Percentiles rank a stretch among this genome's conserved stretches.
phyloP scores from a whole-genome alignment of 2,329 filamentous ascomycete genomes.

The Scopulariopsis brevicaulis region DNA sequence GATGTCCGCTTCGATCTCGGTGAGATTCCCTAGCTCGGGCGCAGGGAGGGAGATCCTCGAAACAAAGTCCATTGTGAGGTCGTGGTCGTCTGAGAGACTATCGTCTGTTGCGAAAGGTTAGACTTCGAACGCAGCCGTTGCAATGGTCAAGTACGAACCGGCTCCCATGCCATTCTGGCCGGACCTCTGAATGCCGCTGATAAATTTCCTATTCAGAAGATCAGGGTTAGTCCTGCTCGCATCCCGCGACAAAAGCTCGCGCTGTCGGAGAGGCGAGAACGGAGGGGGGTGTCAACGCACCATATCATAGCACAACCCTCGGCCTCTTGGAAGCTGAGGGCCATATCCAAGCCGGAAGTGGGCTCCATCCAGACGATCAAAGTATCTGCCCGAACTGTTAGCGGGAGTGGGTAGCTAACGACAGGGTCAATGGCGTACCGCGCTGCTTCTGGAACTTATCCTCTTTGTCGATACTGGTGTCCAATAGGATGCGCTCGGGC shows the following conservation, averaged over 20 bases:
- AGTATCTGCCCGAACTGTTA: conserved; percentile 51
- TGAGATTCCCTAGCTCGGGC: conserved; percentile 71
- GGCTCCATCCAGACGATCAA: conserved; percentile 96
- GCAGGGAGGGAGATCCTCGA: conserved; percentile 63
- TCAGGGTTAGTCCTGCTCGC: neutral
- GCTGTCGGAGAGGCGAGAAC: neutral
- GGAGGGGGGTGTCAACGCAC: conserved; percentile 33
- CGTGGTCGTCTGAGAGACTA: conserved; percentile 79
- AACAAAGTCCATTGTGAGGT: conserved; percentile 58
- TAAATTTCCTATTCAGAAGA: conserved; percentile 62
- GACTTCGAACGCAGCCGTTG: neutral
- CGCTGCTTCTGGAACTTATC: conserved; percentile 98
- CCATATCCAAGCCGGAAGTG: conserved; percentile 81
- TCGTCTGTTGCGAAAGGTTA: conserved; percentile 47
- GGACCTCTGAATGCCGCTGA: conserved; percentile 72
- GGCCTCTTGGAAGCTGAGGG: conserved; percentile 92
- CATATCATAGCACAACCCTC: conserved; percentile 90
- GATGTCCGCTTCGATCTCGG: conserved; percentile 77
- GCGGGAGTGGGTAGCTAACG: neutral
- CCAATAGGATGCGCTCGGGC: conserved; percentile 69
- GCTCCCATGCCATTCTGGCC: conserved; percentile 44
- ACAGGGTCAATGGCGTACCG: conserved; percentile 38
- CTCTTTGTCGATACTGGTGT: conserved; percentile 84
- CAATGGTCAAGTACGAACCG: conserved; percentile 33
- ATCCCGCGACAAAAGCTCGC: neutral